These are phyloP conservation scores for Starmera stellimalicola DNA, from an alignment of 1,139 yeast species.

Conservation along the genomic window DNA sequence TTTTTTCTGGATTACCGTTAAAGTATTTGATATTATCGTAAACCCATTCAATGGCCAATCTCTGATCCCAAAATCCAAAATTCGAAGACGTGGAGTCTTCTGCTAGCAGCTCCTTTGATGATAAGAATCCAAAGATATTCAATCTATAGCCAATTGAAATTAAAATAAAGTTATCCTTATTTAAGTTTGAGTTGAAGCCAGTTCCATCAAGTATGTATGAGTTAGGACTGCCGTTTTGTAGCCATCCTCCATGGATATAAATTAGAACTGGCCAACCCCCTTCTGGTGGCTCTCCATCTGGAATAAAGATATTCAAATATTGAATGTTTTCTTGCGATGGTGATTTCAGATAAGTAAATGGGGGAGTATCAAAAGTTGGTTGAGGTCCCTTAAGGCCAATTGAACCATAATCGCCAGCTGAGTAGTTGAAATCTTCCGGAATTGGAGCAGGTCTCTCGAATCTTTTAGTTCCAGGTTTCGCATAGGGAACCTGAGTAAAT, in stretches of 20 bases:
- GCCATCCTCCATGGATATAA: constrained; percentile 33
- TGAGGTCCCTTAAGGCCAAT: constrained; percentile 27
- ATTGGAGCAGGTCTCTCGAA: constrained; percentile 22
- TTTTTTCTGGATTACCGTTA: constrained; percentile 23
- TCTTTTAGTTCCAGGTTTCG: constrained; percentile 15
- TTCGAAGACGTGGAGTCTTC: constrained; percentile 18
- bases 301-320: constrained; percentile 31
- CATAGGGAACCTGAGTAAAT: constrained; percentile 6
- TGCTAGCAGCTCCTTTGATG: constrained; percentile 12
- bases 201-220: background rate
- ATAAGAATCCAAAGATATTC: constrained; percentile 25
- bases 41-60: constrained; percentile 31
- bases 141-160: constrained; percentile 28
- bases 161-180: constrained; percentile 21
- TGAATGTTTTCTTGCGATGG: constrained; percentile 25
- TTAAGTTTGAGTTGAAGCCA: constrained; percentile 9
- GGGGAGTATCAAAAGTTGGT: constrained; percentile 22
- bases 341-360: constrained; percentile 13
- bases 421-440: constrained; percentile 25
- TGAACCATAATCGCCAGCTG: constrained; percentile 23
- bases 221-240: constrained; percentile 29
- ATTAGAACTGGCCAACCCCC: constrained; percentile 32
- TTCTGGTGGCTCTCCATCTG: constrained; percentile 21
- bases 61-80: constrained; percentile 34
- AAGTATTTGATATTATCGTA: constrained; percentile 23